A percentile compares a stretch with the other conserved stretches of the same genome.
Conservation (phyloP, 306 rosid species). For the Crataegus laevigata region DNA sequence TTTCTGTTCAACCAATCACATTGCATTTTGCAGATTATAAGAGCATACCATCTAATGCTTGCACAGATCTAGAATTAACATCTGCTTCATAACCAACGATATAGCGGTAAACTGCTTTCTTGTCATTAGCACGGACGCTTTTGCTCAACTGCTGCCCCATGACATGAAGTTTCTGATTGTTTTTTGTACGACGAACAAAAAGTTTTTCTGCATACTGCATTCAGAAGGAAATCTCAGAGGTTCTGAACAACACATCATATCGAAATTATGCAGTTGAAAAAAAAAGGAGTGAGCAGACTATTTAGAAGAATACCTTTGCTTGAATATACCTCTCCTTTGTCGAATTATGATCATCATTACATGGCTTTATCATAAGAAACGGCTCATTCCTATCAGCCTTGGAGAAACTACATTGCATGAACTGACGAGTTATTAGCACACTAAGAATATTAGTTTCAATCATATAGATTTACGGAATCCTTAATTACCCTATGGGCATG, state of each 20-base stretch:
- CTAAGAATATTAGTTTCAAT: background rate
- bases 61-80: slow-evolving; percentile 31
- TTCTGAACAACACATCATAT: slow-evolving; percentile 11
- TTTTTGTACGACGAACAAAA: slow-evolving; percentile 34
- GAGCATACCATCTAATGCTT: slow-evolving; percentile 40
- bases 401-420: slow-evolving; percentile 36
- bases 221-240: slow-evolving; percentile 18
- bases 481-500: slow-evolving; percentile 29
- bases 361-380: slow-evolving; percentile 42
- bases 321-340: slow-evolving; percentile 65
- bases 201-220: slow-evolving; percentile 66
- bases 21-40: slow-evolving; percentile 10
- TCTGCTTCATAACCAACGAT: slow-evolving; percentile 46
- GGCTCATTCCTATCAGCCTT: slow-evolving; percentile 28
- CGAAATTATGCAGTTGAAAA: background rate
- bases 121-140: slow-evolving; percentile 59
- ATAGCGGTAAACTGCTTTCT: slow-evolving; percentile 52
- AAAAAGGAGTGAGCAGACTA: slow-evolving; percentile 6
- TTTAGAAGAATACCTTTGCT: slow-evolving; percentile 47
- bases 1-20: slow-evolving; percentile 10
- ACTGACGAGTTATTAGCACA: slow-evolving; percentile 17
- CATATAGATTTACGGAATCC: slow-evolving; percentile 17
- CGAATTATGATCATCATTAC: slow-evolving; percentile 50
- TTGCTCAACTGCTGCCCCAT: slow-evolving; percentile 43
- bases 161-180: slow-evolving; percentile 18